These are phyloP conservation scores for Eutypa lata DNA, from an alignment of 2,329 filamentous ascomycete species.

Conservation along the genomic window DNA sequence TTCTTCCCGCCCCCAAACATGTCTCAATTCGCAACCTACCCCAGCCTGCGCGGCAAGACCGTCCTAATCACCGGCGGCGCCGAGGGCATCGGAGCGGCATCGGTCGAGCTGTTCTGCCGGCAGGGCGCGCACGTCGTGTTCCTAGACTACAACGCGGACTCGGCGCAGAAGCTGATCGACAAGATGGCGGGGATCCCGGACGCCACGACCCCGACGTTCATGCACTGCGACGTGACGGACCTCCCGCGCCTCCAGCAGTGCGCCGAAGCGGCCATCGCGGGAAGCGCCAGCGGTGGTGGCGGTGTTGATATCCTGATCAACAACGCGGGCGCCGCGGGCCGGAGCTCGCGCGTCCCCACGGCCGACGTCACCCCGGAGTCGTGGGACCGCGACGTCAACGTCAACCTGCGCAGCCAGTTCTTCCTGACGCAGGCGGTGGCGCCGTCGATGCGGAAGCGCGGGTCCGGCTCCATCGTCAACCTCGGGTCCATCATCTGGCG, in stretches of 20 bases:
- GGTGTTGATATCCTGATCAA: conserved; percentile 33
- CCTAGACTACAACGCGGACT: conserved; percentile 35
- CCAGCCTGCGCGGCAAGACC: conserved; percentile 36
- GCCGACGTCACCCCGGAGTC: conserved; percentile 35
- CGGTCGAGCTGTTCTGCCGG: conserved; percentile 40
- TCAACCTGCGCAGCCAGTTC: conserved; percentile 43
- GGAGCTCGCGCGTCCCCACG: conserved; percentile 25
- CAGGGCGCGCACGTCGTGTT: conserved; percentile 44
- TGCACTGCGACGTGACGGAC: conserved; percentile 40
- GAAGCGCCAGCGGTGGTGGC: conserved; percentile 14
- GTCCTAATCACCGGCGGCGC: conserved; percentile 46
- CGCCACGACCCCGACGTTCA: conserved; percentile 31
- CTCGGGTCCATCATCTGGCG: conserved; percentile 37
- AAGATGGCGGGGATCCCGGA: conserved; percentile 17
- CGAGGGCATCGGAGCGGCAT: conserved; percentile 42
- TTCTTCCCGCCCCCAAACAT: background rate
- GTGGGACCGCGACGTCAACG: conserved; percentile 41
- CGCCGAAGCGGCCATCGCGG: conserved; percentile 28
- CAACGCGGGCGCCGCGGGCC: conserved; percentile 30
- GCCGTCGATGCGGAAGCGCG: conserved; percentile 29
- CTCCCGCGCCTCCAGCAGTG: conserved; percentile 30
- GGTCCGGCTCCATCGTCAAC: conserved; percentile 36
- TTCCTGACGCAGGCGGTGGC: conserved; percentile 38
- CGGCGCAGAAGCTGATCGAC: conserved; percentile 29
- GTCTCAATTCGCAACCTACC: conserved; percentile 32